Evolutionary conservation across 176 grass and related monocot genomes (phyloP).

Genomic region (Eleusine coracana): DNA sequence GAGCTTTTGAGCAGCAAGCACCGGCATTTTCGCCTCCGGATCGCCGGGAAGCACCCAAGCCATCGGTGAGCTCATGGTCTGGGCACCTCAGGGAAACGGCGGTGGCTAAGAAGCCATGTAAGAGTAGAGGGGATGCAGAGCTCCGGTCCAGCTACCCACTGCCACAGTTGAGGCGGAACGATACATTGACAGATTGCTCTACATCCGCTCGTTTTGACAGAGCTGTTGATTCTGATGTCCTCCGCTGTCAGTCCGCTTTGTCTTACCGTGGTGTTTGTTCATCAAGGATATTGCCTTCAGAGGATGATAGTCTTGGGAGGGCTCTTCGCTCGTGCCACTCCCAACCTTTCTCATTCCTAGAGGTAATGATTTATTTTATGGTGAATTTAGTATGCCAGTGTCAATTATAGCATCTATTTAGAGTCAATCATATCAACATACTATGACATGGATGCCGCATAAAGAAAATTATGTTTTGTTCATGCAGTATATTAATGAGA

Average conservation of each 20-base stretch:
- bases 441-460: too few relatives aligned
- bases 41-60: slow-evolving; percentile 31
- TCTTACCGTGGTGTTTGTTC: slow-evolving; percentile 73
- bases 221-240: slow-evolving; percentile 34
- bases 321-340: slow-evolving; percentile 81
- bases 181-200: slow-evolving; percentile 48
- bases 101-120: slow-evolving; percentile 28
- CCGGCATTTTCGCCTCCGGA: slow-evolving; percentile 52
- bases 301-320: slow-evolving; percentile 82
- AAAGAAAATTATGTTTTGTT: not conserved
- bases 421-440: not conserved
- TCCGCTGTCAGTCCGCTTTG: slow-evolving; percentile 58
- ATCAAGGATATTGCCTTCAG: slow-evolving; percentile 69
- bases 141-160: slow-evolving; percentile 45
- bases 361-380: slow-evolving; percentile 48
- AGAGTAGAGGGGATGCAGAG: slow-evolving; percentile 27
- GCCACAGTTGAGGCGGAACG: slow-evolving; percentile 31
- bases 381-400: not conserved
- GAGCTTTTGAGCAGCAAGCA: slow-evolving; percentile 81
- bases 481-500: not conserved
- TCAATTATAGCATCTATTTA: not conserved
- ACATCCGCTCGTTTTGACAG: slow-evolving; percentile 41
- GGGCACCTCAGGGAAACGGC: slow-evolving; percentile 33
- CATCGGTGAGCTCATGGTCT: slow-evolving; percentile 10
- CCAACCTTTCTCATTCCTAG: slow-evolving; percentile 80